phyloP scores from a whole-genome alignment of 2,329 filamentous ascomycete species.

The Fusarium odoratissimum region DNA sequence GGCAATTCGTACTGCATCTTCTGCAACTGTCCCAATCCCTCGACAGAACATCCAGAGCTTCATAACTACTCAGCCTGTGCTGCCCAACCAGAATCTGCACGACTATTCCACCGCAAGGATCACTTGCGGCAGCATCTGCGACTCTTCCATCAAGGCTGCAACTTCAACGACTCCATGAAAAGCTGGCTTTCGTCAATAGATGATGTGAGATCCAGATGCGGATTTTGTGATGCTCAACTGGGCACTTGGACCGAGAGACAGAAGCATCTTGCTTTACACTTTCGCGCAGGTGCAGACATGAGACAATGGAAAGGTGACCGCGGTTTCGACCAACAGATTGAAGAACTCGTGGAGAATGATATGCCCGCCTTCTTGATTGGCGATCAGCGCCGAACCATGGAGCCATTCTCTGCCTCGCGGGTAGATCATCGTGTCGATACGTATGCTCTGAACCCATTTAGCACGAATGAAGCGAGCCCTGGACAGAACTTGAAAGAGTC shows the following conservation, averaged over 20 bases:
- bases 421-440: not conserved
- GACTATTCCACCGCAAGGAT: not conserved
- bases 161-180: not conserved
- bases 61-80: not conserved
- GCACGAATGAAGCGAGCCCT: not conserved
- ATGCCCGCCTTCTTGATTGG: not conserved
- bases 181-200: not conserved
- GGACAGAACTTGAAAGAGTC: rapidly evolving
- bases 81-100: not conserved
- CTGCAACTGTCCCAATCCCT: not conserved
- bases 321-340: rapidly evolving
- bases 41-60: not conserved
- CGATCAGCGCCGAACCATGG: rapidly evolving
- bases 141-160: not conserved
- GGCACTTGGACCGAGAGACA: not conserved
- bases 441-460: not conserved
- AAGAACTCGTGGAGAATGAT: not conserved
- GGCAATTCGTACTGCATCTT: not conserved
- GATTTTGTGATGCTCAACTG: not conserved
- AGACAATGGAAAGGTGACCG: not conserved
- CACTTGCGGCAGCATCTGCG: not conserved
- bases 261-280: not conserved
- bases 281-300: not conserved
- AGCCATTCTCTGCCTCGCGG: not conserved
- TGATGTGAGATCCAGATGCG: not conserved